Evolutionary conservation across 192 early-diverging fungal species (phyloP).

Genomic region (Kickxella alabastrina): DNA sequence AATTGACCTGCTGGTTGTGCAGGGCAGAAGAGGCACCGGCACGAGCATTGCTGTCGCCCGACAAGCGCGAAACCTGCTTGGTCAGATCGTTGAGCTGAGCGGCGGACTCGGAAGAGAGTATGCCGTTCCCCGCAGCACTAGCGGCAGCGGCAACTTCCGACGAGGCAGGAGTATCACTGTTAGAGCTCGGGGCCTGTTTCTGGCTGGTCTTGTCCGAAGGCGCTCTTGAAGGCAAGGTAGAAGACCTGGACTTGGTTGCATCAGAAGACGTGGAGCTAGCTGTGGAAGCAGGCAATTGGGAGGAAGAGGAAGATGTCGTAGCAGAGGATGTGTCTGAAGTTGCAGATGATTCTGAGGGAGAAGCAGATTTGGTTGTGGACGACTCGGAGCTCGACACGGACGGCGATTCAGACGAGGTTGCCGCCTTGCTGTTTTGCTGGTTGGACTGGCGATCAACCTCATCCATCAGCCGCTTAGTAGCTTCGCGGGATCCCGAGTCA

Average conservation of each 20-base stretch:
- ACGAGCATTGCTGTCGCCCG: conserved; percentile 16
- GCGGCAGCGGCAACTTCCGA: conserved; percentile 16
- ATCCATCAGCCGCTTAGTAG: conserved; percentile 48
- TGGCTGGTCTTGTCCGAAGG: background rate
- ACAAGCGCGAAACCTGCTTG: conserved; percentile 33
- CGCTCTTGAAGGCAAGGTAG: conserved; percentile 4
- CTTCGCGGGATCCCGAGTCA: conserved; percentile 41
- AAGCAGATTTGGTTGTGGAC: background rate
- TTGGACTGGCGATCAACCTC: conserved; percentile 39
- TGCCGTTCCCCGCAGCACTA: conserved; percentile 27
- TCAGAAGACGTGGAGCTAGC: too few relatives aligned
- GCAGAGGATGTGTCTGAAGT: too few relatives aligned
- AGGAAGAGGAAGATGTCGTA: background rate
- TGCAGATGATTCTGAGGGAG: too few relatives aligned
- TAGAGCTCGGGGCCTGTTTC: conserved; percentile 4
- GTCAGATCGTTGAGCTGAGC: conserved; percentile 45
- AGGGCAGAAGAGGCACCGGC: conserved; percentile 43
- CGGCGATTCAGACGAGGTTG: background rate
- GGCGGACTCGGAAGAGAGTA: conserved; percentile 30
- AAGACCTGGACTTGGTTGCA: background rate
- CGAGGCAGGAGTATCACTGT: conserved; percentile 6
- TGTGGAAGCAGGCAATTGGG: conserved; percentile 1
- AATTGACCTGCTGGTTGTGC: conserved; percentile 48
- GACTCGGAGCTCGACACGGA: background rate
- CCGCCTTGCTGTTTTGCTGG: conserved; percentile 3